phyloP scores from a whole-genome alignment of 2,329 filamentous ascomycete species.

The Xylariales sp. region DNA sequence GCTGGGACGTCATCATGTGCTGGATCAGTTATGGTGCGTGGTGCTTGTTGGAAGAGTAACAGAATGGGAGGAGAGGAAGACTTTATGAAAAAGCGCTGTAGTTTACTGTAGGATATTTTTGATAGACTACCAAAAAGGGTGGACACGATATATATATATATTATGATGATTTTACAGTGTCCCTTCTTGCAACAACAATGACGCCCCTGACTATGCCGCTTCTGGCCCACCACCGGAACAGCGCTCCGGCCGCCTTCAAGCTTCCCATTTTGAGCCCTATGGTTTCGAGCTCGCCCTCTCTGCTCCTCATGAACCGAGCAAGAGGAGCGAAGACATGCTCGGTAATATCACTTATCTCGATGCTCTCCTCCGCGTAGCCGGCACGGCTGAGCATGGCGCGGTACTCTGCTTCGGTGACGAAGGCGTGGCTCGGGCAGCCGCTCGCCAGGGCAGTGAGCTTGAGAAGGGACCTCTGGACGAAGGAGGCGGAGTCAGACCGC shows the following conservation, averaged over 20 bases:
- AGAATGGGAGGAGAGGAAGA: no score
- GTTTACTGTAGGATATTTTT: no score
- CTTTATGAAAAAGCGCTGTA: no score
- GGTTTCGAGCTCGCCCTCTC: no score
- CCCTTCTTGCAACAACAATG: no score
- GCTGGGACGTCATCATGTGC: constrained; percentile 22
- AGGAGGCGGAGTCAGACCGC: constrained; percentile 25
- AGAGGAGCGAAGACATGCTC: constrained; percentile 48
- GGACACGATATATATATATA: no score
- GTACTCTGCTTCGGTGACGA: constrained; percentile 42
- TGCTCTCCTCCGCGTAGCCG: constrained; percentile 38
- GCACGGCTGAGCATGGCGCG: constrained; percentile 35
- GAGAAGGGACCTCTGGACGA: constrained; percentile 26
- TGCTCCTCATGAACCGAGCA: constrained; percentile 40
- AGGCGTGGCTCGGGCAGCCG: constrained; percentile 43
- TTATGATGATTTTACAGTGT: no score
- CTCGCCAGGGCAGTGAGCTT: constrained; percentile 39
- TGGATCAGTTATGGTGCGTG: constrained; percentile 17
- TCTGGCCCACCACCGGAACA: no score
- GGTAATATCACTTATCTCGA: constrained; percentile 46
- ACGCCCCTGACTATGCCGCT: no score
- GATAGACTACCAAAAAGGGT: no score
- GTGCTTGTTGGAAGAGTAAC: constrained; percentile 9
- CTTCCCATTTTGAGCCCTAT: no score
- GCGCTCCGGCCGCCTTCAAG: no score